Conservation (phyloP, 2,329 filamentous ascomycete genomes). For the Trichothecium roseum region DNA sequence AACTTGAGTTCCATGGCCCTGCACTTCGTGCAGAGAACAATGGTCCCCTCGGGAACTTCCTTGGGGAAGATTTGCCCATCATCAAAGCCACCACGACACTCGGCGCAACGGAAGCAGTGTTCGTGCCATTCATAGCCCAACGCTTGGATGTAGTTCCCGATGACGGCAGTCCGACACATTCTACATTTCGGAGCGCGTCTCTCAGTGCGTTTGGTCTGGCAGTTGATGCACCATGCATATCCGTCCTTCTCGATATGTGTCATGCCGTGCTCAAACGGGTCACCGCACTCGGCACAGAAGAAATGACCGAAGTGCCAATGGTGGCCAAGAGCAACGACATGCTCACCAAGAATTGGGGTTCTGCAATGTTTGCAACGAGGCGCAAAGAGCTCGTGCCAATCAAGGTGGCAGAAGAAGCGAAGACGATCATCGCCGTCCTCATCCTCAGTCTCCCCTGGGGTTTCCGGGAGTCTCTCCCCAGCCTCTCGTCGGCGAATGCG, state of each 20-base stretch:
- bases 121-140: constrained; percentile 91
- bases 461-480: constrained; percentile 50
- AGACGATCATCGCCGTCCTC: constrained; percentile 65
- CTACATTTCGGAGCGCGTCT: constrained; percentile 80
- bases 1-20: constrained; percentile 50
- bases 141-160: constrained; percentile 82
- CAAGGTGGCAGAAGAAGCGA: constrained; percentile 95
- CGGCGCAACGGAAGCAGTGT: constrained; percentile 74
- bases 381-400: constrained; percentile 91
- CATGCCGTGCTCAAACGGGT: constrained; percentile 70
- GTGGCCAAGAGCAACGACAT: constrained; percentile 84
- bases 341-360: constrained; percentile 91
- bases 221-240: constrained; percentile 91
- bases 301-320: constrained; percentile 98
- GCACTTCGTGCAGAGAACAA: constrained; percentile 52
- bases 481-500: constrained; percentile 55
- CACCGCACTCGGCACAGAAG: constrained; percentile 97
- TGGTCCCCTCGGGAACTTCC: constrained; percentile 34
- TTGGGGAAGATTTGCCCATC: constrained; percentile 57
- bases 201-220: constrained; percentile 86
- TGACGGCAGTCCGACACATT: constrained; percentile 73
- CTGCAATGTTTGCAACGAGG: constrained; percentile 93
- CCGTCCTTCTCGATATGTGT: constrained; percentile 88
- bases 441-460: constrained; percentile 51
- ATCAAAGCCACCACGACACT: constrained; percentile 48